Evolutionary conservation across 108 stramenopile species (phyloP).

Genomic region (Cyclotella cryptica): DNA sequence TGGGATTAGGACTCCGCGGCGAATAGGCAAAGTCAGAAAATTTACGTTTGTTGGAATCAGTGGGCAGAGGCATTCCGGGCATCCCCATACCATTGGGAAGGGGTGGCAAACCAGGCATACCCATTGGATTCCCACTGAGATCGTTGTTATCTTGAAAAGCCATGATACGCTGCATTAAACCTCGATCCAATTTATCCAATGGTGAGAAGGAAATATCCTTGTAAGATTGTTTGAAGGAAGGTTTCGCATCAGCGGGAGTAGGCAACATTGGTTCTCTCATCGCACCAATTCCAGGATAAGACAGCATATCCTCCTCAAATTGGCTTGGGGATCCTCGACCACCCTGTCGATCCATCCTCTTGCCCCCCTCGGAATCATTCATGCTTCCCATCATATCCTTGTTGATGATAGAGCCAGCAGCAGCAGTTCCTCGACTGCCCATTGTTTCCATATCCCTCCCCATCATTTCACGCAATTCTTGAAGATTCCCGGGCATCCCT

Average conservation of each 20-base stretch:
- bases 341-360: conserved; percentile 3
- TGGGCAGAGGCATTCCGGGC: conserved; percentile 7
- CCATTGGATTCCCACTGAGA: neutral
- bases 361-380: too few species aligned
- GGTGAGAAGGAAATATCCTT: conserved; percentile 14
- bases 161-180: conserved; percentile 15
- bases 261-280: conserved; percentile 1
- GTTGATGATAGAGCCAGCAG: neutral
- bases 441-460: neutral
- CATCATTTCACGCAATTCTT: conserved; percentile 1
- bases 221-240: neutral
- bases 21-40: conserved; percentile 7
- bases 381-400: too few species aligned
- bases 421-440: neutral
- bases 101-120: too few species aligned
- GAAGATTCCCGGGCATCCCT: neutral
- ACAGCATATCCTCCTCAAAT: neutral
- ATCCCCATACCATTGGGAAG: too few species aligned
- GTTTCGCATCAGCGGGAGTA: neutral
- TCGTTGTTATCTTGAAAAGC: conserved; percentile 4
- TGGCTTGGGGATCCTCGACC: neutral
- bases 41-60: neutral
- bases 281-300: too few species aligned
- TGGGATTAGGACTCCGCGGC: conserved; percentile 31
- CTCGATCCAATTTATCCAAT: neutral